Evolutionary conservation across 2,329 filamentous ascomycete species (phyloP).

Genomic region (Rutstroemia sp.): DNA sequence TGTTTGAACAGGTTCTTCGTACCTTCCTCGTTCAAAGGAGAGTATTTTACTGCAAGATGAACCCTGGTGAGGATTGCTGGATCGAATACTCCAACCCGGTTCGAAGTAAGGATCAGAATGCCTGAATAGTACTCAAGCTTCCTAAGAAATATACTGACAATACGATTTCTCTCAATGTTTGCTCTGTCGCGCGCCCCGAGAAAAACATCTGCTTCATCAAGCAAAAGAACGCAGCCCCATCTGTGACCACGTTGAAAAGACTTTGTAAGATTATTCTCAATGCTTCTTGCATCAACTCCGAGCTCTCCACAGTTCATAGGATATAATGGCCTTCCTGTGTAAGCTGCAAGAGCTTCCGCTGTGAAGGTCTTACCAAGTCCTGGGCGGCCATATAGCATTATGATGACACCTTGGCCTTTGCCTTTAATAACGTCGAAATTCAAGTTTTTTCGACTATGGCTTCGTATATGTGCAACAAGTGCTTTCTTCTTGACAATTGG

Average conservation of each 20-base stretch:
- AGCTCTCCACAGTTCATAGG: constrained; percentile 14
- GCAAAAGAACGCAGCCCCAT: constrained; percentile 64
- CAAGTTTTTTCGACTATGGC: too few species aligned
- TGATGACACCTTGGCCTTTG: background rate
- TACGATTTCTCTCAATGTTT: background rate
- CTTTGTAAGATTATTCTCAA: constrained; percentile 35
- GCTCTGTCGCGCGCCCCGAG: constrained; percentile 20
- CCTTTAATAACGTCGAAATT: background rate
- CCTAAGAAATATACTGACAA: background rate
- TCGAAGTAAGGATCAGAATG: constrained; percentile 34
- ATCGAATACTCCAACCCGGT: constrained; percentile 28
- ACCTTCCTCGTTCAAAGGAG: background rate
- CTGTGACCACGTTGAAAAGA: constrained; percentile 66
- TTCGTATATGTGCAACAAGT: too few species aligned
- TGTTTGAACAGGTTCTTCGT: too few species aligned
- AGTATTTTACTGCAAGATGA: constrained; percentile 25
- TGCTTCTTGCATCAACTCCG: constrained; percentile 11
- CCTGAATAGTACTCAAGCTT: constrained; percentile 28
- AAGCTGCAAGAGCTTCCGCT: constrained; percentile 14
- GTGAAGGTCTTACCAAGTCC: background rate
- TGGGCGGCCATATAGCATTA: background rate
- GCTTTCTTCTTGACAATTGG: too few species aligned
- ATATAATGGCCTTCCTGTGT: constrained; percentile 10
- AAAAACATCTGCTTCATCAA: constrained; percentile 37
- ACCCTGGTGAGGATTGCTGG: constrained; percentile 29